phyloP scores from a whole-genome alignment of 805 yeast genomes.

The Cyberlindnera xishuangbannaensis region DNA sequence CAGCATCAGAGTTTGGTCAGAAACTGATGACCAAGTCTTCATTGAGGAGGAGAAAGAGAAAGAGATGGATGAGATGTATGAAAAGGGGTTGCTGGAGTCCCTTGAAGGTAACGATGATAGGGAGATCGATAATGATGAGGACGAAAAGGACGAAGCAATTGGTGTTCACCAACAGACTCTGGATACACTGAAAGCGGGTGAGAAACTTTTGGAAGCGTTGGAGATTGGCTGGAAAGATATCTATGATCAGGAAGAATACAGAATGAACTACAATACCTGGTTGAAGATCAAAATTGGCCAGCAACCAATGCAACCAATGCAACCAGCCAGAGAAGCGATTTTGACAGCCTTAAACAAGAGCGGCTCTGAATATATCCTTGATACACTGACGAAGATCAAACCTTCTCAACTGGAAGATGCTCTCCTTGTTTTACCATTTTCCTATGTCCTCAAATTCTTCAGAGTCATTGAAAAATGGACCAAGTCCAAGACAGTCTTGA shows the following conservation, averaged over 20 bases:
- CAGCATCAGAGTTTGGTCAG: constrained; percentile 87
- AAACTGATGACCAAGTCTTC: constrained; percentile 93
- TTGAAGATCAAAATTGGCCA: constrained; percentile 38
- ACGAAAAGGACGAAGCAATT: constrained; percentile 46
- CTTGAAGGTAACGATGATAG: constrained; percentile 49
- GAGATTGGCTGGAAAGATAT: constrained; percentile 76
- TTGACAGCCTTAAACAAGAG: constrained; percentile 62
- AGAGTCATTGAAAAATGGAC: constrained; percentile 76
- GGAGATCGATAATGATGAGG: constrained; percentile 31
- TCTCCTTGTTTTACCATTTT: constrained; percentile 82
- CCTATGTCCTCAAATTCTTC: constrained; percentile 66
- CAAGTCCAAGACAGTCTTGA: constrained; percentile 37
- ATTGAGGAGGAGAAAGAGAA: constrained; percentile 94
- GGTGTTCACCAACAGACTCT: constrained; percentile 76
- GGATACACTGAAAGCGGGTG: constrained; percentile 94
- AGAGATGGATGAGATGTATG: constrained; percentile 90
- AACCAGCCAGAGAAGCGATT: constrained; percentile 66
- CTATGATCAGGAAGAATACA: constrained; percentile 47
- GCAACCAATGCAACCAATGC: constrained; percentile 49
- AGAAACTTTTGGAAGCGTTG: constrained; percentile 83
- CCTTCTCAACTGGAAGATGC: constrained; percentile 92
- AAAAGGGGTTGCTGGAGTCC: constrained; percentile 67
- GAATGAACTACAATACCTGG: constrained; percentile 35
- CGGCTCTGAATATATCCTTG: constrained; percentile 77
- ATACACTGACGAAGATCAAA: constrained; percentile 61